These are phyloP conservation scores for Candida anglica DNA, from an alignment of 805 yeast genomes.

Conservation along the genomic window DNA sequence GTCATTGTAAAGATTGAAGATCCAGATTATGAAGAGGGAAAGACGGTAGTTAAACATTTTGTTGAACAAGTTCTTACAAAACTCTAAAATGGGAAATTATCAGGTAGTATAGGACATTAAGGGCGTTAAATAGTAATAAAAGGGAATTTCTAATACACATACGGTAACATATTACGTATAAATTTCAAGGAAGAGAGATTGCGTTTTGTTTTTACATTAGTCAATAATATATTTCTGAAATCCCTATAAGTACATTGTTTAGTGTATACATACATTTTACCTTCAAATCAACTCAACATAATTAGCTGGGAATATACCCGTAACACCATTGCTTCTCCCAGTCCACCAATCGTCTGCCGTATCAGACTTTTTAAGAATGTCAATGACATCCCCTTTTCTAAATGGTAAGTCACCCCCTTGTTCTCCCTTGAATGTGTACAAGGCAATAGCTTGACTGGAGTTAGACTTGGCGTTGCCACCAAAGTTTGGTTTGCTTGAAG, in stretches of 20 bases:
- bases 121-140: too few species aligned
- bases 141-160: too few species aligned
- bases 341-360: slow-evolving; percentile 99
- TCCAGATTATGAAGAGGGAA: slow-evolving; percentile 55
- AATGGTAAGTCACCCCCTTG: slow-evolving; percentile 91
- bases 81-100: slow-evolving; percentile 5
- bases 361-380: slow-evolving; percentile 79
- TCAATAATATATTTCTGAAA: too few species aligned
- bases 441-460: slow-evolving; percentile 82
- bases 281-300: slow-evolving; percentile 73
- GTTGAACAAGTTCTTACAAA: slow-evolving; percentile 36
- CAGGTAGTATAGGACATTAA: background rate
- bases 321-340: slow-evolving; percentile 75
- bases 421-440: slow-evolving; percentile 86
- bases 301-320: slow-evolving; percentile 97
- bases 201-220: too few species aligned
- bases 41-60: slow-evolving; percentile 63
- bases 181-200: too few species aligned
- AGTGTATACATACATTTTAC: too few species aligned
- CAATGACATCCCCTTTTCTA: slow-evolving; percentile 90
- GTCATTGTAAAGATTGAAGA: slow-evolving; percentile 63
- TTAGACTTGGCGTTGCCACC: slow-evolving; percentile 31
- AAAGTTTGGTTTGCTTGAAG: slow-evolving; percentile 37
- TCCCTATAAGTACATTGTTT: too few species aligned
- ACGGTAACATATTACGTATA: too few species aligned